phyloP scores from a whole-genome alignment of 2,329 filamentous ascomycete species.

The Setomelanomma holmii region DNA sequence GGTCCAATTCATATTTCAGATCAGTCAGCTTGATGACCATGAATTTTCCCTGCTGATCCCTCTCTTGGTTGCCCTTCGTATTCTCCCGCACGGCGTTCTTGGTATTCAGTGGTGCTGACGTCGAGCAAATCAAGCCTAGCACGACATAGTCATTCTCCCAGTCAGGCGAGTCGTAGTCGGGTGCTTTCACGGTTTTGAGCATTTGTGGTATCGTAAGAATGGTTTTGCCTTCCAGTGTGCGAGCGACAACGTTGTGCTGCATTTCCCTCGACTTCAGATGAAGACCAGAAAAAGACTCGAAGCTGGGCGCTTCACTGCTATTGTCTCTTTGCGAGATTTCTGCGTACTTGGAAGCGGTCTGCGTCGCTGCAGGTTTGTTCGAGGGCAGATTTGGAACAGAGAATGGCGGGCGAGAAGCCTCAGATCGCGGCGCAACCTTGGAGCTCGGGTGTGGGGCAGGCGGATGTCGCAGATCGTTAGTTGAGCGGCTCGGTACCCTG shows the following conservation, averaged over 20 bases:
- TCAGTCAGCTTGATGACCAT: slow-evolving; percentile 91
- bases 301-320: slow-evolving; percentile 59
- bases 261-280: slow-evolving; percentile 85
- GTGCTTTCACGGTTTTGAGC: slow-evolving; percentile 79
- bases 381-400: slow-evolving; percentile 33
- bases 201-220: slow-evolving; percentile 81
- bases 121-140: slow-evolving; percentile 85
- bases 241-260: slow-evolving; percentile 78
- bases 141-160: slow-evolving; percentile 89
- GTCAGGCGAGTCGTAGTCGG: slow-evolving; percentile 80
- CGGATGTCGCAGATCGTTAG: slow-evolving; percentile 20
- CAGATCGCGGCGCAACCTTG: slow-evolving; percentile 27
- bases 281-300: slow-evolving; percentile 85
- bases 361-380: slow-evolving; percentile 21
- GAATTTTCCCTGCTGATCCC: slow-evolving; percentile 76
- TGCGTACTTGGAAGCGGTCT: slow-evolving; percentile 37
- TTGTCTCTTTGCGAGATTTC: slow-evolving; percentile 41
- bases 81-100: slow-evolving; percentile 57
- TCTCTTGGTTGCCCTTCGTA: slow-evolving; percentile 50
- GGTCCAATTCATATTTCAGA: slow-evolving; percentile 86
- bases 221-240: slow-evolving; percentile 79
- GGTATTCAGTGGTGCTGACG: slow-evolving; percentile 77
- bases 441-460: slow-evolving; percentile 31
- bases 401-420: slow-evolving; percentile 26
- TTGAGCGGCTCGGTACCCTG: slow-evolving; percentile 25